Percentiles rank a stretch among this genome's conserved stretches.
Conservation (phyloP, 441 rosid genomes). For the Jatropha multifida region DNA sequence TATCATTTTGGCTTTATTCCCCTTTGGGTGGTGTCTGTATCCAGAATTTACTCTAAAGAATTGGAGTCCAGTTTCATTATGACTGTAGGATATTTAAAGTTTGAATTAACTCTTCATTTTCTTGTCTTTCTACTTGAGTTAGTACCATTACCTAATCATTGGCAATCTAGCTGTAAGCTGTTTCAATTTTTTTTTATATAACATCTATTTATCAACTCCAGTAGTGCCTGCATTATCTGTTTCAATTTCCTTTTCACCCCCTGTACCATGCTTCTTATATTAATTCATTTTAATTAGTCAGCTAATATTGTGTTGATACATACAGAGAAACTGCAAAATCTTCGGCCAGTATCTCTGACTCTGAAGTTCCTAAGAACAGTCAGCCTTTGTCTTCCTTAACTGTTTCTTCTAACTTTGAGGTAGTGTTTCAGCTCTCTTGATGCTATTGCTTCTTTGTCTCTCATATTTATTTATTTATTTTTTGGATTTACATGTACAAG, state of each 20-base stretch:
- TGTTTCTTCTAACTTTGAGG: slow-evolving; percentile 88
- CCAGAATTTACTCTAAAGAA: neutral
- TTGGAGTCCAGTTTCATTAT: slow-evolving; percentile 6
- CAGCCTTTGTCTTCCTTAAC: slow-evolving; percentile 54
- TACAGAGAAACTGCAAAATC: slow-evolving; percentile 63
- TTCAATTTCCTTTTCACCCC: slow-evolving; percentile 9
- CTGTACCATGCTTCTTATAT: neutral
- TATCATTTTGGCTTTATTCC: neutral
- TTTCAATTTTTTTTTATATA: neutral
- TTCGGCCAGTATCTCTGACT: slow-evolving; percentile 40
- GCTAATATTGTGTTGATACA: slow-evolving; percentile 23
- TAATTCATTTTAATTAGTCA: slow-evolving; percentile 17
- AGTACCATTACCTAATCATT: neutral
- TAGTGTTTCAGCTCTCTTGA: slow-evolving; percentile 25
- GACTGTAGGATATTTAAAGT: neutral
- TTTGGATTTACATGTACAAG: neutral
- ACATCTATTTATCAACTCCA: slow-evolving; percentile 4
- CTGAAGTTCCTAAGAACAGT: slow-evolving; percentile 54
- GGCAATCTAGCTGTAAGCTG: neutral
- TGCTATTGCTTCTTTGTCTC: slow-evolving; percentile 9
- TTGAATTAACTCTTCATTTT: neutral
- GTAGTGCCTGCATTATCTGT: slow-evolving; percentile 1
- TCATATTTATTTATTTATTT: neutral
- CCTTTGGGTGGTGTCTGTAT: neutral
- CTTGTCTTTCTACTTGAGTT: neutral